phyloP scores from a whole-genome alignment of 2,329 filamentous ascomycete species.

The Fusarium tricinctum region DNA sequence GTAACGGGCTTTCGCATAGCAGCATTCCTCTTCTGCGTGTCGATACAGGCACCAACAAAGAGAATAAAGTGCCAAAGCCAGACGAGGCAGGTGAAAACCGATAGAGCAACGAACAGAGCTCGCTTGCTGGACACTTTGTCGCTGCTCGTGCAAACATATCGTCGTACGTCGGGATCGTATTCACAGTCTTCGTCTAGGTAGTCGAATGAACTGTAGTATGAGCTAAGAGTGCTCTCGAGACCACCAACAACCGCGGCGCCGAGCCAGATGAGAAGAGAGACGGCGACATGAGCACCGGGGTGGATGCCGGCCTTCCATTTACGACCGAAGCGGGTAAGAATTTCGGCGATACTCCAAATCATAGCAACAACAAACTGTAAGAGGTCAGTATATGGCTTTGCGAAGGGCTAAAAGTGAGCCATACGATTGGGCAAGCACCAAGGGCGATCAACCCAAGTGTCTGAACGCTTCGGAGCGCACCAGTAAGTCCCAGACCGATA shows the following conservation, averaged over 20 bases:
- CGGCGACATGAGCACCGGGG: slow-evolving; percentile 60
- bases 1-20: slow-evolving; percentile 43
- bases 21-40: slow-evolving; percentile 53
- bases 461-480: slow-evolving; percentile 38
- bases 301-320: slow-evolving; percentile 56
- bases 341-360: slow-evolving; percentile 57
- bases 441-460: slow-evolving; percentile 22
- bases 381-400: slow-evolving; percentile 3
- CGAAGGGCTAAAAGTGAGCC: background rate
- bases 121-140: slow-evolving; percentile 10
- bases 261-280: slow-evolving; percentile 61
- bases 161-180: slow-evolving; percentile 19
- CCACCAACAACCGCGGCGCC: slow-evolving; percentile 48
- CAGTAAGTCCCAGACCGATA: slow-evolving; percentile 49
- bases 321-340: slow-evolving; percentile 55
- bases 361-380: slow-evolving; percentile 54
- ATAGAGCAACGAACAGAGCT: slow-evolving; percentile 38
- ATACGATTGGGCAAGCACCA: slow-evolving; percentile 43
- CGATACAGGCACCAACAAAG: slow-evolving; percentile 58
- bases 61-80: slow-evolving; percentile 55
- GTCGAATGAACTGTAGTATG: slow-evolving; percentile 29
- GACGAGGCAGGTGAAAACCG: slow-evolving; percentile 47
- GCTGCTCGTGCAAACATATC: slow-evolving; percentile 20
- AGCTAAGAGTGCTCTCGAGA: slow-evolving; percentile 40
- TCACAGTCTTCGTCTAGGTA: slow-evolving; percentile 27